Base-by-base conservation (phyloP, 176 grass and related monocot species). In the Oryza coarctata region DNA sequence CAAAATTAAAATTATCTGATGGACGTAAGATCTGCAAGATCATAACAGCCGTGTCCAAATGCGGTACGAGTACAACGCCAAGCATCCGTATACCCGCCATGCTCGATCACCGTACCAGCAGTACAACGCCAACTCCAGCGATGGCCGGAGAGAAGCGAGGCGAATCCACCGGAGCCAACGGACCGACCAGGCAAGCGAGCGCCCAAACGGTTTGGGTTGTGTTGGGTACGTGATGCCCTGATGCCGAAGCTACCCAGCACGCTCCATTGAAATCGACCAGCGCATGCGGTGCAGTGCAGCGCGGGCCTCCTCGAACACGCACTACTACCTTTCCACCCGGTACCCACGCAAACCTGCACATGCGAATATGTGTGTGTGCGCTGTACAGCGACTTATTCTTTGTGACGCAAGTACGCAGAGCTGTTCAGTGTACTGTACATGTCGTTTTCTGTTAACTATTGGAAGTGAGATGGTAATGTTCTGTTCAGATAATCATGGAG, bases 171-270 rank as follows among this genome's bases (percentile, higher is more conserved):
- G 5, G 3, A n/a, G 25, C 14, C 55, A 60, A 25, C 55, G 22
- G 50, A 52, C 49, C 49, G 6, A n/a, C 6, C 18, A 55, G 4
- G 18, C 50, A n/a, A 52, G 50, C 50, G 9, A 55, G 18, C 67
- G 67, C 70, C 79, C 34, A 72, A 38, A 34, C 68, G 9, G 52
- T 62, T 33, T 71, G 68, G 47, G 47, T 45, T 49, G 15, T 13
- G 50, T 55, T 55, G 18, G 50, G 50, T 22, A 55, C 55, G 22
- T 60, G 55, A 60, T 60, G 55, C 55, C 80, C 80, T 72, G 50
- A 44, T 17, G 26, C 68, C 27, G 36, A 82, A 44, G 35, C 80
- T 44, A 82, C 52, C 68, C 9, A 10, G 25, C 50, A 32, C 27
- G 50, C 39, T 70, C 79, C 27, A 4, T 11, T 60, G 50, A 55